phyloP scores from a whole-genome alignment of 306 rosid genomes.

The Trifolium pratense region DNA sequence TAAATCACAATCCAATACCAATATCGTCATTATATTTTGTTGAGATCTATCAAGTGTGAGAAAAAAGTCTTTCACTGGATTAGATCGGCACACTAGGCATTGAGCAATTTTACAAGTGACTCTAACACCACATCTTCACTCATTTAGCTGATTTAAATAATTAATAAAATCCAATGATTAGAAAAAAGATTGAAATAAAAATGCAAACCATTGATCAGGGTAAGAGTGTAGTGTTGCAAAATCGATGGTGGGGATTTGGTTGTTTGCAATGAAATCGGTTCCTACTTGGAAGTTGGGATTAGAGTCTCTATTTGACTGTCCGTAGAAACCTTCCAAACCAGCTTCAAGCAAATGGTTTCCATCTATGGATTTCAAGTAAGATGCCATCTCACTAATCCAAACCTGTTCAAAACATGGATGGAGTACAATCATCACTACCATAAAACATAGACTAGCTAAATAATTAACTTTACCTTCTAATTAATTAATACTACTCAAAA shows the following conservation, averaged over 20 bases:
- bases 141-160: not conserved
- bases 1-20: conserved; percentile 18
- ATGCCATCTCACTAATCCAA: conserved; percentile 93
- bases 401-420: conserved; percentile 46
- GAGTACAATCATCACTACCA: not conserved
- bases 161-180: not conserved
- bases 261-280: conserved; percentile 87
- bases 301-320: conserved; percentile 54
- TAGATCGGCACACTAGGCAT: too few species aligned
- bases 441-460: too few species aligned
- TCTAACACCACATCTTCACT: too few species aligned
- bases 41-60: too few species aligned
- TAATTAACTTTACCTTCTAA: not conserved
- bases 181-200: not conserved
- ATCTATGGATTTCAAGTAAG: conserved; percentile 86
- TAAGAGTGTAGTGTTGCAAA: conserved; percentile 90
- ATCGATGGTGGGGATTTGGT: conserved; percentile 80
- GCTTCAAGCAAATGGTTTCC: conserved; percentile 84
- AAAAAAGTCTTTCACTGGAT: too few species aligned
- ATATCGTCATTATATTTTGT: too few species aligned
- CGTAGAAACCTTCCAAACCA: conserved; percentile 93
- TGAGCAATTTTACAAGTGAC: too few species aligned
- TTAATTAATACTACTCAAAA: not conserved
- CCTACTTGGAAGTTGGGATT: conserved; percentile 76
- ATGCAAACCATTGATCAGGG: conserved; percentile 80